A percentile compares a stretch with the other conserved stretches of the same genome.
Conservation (phyloP, 2,329 filamentous ascomycete genomes). For the Diaporthe citriasiana region DNA sequence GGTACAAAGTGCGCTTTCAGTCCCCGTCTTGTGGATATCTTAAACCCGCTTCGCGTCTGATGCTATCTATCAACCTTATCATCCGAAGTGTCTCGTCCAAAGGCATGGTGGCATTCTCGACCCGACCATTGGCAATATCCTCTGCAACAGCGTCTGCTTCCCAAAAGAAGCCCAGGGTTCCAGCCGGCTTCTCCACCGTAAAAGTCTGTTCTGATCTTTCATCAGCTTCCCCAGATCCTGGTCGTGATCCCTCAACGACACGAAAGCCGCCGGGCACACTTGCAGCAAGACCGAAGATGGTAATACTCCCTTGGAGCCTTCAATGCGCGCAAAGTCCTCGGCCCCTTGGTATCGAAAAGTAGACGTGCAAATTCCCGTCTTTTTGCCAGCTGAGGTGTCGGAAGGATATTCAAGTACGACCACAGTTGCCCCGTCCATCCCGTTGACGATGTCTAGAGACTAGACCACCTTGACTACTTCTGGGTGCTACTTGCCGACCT, state of each 20-base stretch:
- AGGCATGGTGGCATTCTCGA: constrained; percentile 44
- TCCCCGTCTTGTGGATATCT: constrained; percentile 32
- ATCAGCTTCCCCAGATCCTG: constrained; percentile 13
- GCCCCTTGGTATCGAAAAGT: constrained; percentile 20
- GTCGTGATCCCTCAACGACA: constrained; percentile 5
- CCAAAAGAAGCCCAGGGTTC: constrained; percentile 42
- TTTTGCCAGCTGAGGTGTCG: not conserved
- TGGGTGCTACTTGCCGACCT: constrained; percentile 32
- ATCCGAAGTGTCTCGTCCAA: constrained; percentile 43
- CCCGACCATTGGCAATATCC: constrained; percentile 41
- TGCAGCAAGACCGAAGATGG: constrained; percentile 14
- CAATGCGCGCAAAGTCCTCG: constrained; percentile 31
- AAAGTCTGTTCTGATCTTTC: constrained; percentile 16
- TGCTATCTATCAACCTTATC: constrained; percentile 44
- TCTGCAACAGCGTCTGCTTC: constrained; percentile 44
- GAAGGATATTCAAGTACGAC: constrained; percentile 23
- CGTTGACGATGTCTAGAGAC: constrained; percentile 30
- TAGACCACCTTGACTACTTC: constrained; percentile 4
- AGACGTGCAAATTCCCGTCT: constrained; percentile 30
- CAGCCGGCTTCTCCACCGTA: constrained; percentile 28
- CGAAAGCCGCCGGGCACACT: constrained; percentile 8
- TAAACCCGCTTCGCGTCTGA: constrained; percentile 37
- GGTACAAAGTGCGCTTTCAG: not conserved
- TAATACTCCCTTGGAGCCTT: constrained; percentile 29
- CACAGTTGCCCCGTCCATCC: constrained; percentile 30